Evolutionary conservation across 225 moss, liverwort and hornwort species (phyloP), one percentile per base, ranked within the genome.

Genomic region (Sphagnum tenellum): DNA sequence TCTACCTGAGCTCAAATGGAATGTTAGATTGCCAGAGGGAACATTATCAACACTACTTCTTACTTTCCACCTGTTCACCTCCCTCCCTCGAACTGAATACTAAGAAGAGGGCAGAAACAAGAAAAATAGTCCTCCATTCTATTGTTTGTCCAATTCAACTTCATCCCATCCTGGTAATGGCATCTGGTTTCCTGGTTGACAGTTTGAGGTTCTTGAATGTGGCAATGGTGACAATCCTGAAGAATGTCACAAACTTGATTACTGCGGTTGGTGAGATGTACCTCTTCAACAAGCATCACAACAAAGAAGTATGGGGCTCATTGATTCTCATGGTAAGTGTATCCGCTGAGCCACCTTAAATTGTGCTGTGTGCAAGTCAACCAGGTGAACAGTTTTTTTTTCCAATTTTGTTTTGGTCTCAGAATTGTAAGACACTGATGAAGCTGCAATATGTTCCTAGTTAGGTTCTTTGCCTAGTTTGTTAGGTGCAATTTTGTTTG

Each of bases 141-240:
- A 3, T 4, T 4, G 48, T 45, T 10, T 14, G 4, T 61, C 4
- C 7, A 8, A 50, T 11, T 12, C 12, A 8, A 4, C 60, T 3
- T 62, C 44, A 5, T 47, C 5, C 1, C 56, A 58, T 48, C 12
- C 55, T 69, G 59, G 66, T 66, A 5, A 70, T 53, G 71, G 68
- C 62, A 45, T 68, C 57, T n/a, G 73, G 47, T 29, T 1, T 29
- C 29, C 29, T 29, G 29, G 29, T 29, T 29, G 45, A 79, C 89
- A 98, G 96, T 76, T 75, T 98, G 82, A 90, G 87, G 71, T 83
- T 83, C 66, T 87, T 98, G 88, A 98, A 93, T 72, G 96, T 98
- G 44, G 96, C 96, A 53, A 98, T 98, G 96, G 96, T 98, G 63
- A 98, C 96, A 75, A 86, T 98, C 58, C 81, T 98, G 83, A 98